These are phyloP conservation scores for Sporothrix brunneoviolacea DNA, from an alignment of 2,329 filamentous ascomycete genomes.

Conservation along the genomic window DNA sequence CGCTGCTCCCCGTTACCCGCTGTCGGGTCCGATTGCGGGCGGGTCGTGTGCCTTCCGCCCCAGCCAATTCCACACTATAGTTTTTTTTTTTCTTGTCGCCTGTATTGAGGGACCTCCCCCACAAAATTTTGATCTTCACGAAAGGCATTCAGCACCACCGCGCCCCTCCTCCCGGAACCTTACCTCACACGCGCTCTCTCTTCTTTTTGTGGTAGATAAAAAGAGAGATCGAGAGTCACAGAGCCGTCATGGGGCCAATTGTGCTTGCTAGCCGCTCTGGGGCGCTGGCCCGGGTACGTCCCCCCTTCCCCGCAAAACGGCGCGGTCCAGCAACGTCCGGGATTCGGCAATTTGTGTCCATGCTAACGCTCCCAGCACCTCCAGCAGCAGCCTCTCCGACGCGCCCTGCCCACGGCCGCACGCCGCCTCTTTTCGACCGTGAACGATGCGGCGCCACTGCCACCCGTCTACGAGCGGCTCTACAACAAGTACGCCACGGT, in stretches of 20 bases:
- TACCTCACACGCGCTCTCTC: background rate
- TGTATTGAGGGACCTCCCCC: constrained; percentile 10
- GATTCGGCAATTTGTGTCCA: background rate
- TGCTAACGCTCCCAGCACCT: constrained; percentile 27
- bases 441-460: constrained; percentile 34
- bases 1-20: constrained; percentile 1
- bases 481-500: constrained; percentile 72
- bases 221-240: constrained; percentile 7
- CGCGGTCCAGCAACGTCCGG: no score
- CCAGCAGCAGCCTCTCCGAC: constrained; percentile 27
- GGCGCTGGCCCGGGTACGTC: constrained; percentile 40
- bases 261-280: constrained; percentile 43
- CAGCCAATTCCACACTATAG: background rate
- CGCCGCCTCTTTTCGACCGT: constrained; percentile 32
- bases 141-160: background rate
- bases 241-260: constrained; percentile 41
- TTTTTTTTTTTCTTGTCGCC: constrained; percentile 9
- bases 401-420: constrained; percentile 23
- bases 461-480: constrained; percentile 76
- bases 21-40: constrained; percentile 16
- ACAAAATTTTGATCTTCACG: constrained; percentile 8
- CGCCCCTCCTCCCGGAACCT: background rate
- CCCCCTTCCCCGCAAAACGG: background rate
- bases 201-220: background rate
- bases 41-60: constrained; percentile 5